Conservation (phyloP, 2,329 filamentous ascomycete species). For the Microcyclospora tardicrescens region DNA sequence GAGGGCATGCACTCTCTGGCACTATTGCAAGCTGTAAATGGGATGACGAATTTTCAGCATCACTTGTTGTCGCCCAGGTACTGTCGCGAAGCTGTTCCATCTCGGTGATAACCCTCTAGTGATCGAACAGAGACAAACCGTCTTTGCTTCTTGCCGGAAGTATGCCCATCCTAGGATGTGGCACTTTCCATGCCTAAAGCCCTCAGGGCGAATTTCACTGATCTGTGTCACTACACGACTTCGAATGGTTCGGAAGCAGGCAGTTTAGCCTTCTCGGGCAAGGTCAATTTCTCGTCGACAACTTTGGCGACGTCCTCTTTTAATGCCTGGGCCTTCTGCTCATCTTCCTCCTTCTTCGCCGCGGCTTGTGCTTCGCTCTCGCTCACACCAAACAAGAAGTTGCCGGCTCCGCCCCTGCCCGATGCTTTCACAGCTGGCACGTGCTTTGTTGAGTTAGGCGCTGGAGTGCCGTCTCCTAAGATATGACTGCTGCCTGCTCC, state of each 20-base stretch:
- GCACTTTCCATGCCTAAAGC: too few species aligned
- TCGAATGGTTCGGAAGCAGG: constrained; percentile 6
- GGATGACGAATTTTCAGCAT: too few species aligned
- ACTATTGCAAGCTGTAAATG: too few species aligned
- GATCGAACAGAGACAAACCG: too few species aligned
- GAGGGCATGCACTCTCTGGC: too few species aligned
- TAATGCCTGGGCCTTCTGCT: constrained; percentile 15
- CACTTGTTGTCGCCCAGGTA: too few species aligned
- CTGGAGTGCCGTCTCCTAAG: constrained; percentile 9
- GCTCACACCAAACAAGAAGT: constrained; percentile 27
- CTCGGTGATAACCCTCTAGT: too few species aligned
- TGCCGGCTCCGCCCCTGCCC: constrained; percentile 36
- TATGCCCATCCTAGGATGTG: too few species aligned
- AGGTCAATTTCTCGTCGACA: constrained; percentile 28
- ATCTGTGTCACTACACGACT: too few species aligned
- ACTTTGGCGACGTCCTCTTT: constrained; percentile 26
- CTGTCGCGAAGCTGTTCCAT: too few species aligned
- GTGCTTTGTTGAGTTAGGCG: constrained; percentile 9
- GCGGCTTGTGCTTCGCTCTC: constrained; percentile 21
- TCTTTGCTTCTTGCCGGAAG: too few species aligned
- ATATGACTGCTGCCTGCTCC: constrained; percentile 11
- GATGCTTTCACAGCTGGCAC: background rate
- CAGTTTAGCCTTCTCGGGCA: constrained; percentile 28
- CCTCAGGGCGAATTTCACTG: too few species aligned
- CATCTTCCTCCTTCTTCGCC: constrained; percentile 15